Conservation (phyloP, 2,329 filamentous ascomycete genomes). For the Fonsecaea pugnacius region DNA sequence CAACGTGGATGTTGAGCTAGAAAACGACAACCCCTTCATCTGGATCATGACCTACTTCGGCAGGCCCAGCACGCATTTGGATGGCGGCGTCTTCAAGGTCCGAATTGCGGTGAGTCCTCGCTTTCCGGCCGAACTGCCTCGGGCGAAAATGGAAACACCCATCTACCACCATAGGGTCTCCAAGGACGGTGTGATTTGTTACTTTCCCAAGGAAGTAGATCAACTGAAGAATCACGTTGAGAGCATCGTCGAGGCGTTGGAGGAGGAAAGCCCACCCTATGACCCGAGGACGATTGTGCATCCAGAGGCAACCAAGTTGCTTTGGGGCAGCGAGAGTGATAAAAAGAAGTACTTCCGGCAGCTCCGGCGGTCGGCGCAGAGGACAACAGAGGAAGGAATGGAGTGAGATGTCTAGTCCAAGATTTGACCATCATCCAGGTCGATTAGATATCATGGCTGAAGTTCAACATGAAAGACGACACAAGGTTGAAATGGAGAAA, state of each 20-base stretch:
- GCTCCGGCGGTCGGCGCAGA: constrained; percentile 49
- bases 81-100: constrained; percentile 86
- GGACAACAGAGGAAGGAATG: constrained; percentile 26
- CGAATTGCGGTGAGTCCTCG: constrained; percentile 77
- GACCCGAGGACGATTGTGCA: constrained; percentile 88
- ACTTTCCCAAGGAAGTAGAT: constrained; percentile 69
- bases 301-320: constrained; percentile 80
- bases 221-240: constrained; percentile 84
- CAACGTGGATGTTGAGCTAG: constrained; percentile 75
- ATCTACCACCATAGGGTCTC: constrained; percentile 90
- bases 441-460: background rate
- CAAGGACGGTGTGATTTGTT: constrained; percentile 79
- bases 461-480: background rate
- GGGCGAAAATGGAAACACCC: constrained; percentile 76
- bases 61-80: constrained; percentile 86
- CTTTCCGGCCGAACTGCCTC: constrained; percentile 87
- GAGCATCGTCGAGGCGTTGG: constrained; percentile 77
- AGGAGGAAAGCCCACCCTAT: constrained; percentile 85
- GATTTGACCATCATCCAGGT: background rate
- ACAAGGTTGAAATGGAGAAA: background rate
- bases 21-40: constrained; percentile 82
- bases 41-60: constrained; percentile 92
- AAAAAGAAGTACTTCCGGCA: constrained; percentile 83
- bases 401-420: background rate
- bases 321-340: constrained; percentile 79